Evolutionary conservation across 2,329 filamentous ascomycete species (phyloP), one percentile per base, ranked within the genome.

Genomic region (Teratosphaeria destructans): DNA sequence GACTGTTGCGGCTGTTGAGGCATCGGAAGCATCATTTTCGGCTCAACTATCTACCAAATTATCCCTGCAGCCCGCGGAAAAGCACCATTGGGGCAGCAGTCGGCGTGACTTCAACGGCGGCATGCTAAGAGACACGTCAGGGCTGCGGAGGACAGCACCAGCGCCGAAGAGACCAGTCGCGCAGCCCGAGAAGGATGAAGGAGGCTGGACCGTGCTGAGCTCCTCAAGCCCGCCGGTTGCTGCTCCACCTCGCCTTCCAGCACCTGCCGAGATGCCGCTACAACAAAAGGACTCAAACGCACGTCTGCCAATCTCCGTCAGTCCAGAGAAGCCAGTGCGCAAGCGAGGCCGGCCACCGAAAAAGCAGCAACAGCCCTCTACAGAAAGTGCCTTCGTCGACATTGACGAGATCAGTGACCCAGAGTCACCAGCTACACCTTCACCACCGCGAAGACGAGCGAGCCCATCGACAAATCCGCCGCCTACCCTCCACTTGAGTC

Each of bases 21-120:
- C 77, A 43, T 89, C 86, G 0, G 86, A 75, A 54, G 60, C 71
- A 14, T 11, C 35, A 14, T 12, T 56, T 16, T 39, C 57, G 26
- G 23, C 29, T 10, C 57, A 55, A 37, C 19, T 39, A 32, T 34
- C 52, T 32, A 71, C 68, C 1, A 64, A 58, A 16, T 57, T 73
- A 5, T 70, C 68, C 5, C 55, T 68, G 23, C 64, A 62, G 14
- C 71, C 71, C 39, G 70, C 66, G 23, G 57, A 64, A 11, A 63
- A 71, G 59, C 77, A 81, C 58, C 76, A 94, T 1, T 95, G 90
- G 90, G 78, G 80, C 60, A 86, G 85, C 47, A 86, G 85, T 5
- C 83, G 88, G 27, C 80, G 89, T 63, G 85, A 89, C 67, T 75
- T 75, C 0, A 81, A 85, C 26, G 87, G 88, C 0, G 63, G 62